Conservation (phyloP, 371 early-diverging fungal species). For the Rhizopus stolonifer region DNA sequence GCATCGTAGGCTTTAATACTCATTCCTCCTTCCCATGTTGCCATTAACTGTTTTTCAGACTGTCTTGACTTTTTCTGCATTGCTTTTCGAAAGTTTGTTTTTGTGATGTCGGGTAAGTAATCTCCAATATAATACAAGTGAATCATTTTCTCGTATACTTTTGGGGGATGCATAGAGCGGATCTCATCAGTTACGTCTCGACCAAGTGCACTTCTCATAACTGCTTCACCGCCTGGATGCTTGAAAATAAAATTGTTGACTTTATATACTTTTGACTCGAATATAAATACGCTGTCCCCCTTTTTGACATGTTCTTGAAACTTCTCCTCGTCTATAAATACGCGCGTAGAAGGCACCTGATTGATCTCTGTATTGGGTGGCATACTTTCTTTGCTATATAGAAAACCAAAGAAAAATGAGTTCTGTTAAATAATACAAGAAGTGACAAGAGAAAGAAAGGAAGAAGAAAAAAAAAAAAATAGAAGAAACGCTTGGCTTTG, state of each 20-base stretch:
- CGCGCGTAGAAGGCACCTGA: conserved; percentile 7
- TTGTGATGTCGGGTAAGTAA: conserved; percentile 31
- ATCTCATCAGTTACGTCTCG: conserved; percentile 93
- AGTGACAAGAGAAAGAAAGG: too few species aligned
- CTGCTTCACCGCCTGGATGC: conserved; percentile 93
- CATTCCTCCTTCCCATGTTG: conserved; percentile 37
- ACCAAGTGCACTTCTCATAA: conserved; percentile 82
- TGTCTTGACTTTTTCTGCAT: neutral
- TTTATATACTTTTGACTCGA: conserved; percentile 82
- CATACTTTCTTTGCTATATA: conserved; percentile 22
- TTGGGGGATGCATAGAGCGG: conserved; percentile 82
- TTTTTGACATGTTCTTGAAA: conserved; percentile 47
- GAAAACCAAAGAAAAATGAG: too few species aligned
- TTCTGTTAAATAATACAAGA: too few species aligned
- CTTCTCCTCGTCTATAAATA: conserved; percentile 36
- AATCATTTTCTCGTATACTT: conserved; percentile 73
- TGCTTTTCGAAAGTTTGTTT: neutral
- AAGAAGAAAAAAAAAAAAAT: too few species aligned
- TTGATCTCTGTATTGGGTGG: conserved; percentile 34
- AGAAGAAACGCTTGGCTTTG: too few species aligned
- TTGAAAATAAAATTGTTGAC: conserved; percentile 76
- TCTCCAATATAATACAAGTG: conserved; percentile 76
- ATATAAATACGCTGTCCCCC: conserved; percentile 74
- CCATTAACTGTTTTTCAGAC: conserved; percentile 3
- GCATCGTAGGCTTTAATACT: conserved; percentile 36